Base-by-base conservation (phyloP, 2,329 filamentous ascomycete genomes). In the Scedosporium aurantiacum region DNA sequence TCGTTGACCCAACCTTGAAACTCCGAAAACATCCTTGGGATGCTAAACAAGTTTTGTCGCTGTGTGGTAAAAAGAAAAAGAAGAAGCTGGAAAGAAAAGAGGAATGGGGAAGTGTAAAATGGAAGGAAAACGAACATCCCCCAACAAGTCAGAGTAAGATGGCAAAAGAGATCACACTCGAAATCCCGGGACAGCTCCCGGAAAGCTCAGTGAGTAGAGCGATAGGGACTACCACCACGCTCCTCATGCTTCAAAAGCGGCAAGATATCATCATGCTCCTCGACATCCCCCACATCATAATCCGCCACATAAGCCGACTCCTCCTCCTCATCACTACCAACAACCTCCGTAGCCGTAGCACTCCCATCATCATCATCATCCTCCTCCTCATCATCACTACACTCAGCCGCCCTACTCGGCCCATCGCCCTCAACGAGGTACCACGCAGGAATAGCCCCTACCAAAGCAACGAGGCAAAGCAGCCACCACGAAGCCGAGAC, bases 401-500 rank as follows among this genome's bases (percentile, higher is more conserved):
- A 69, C 3, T 72, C 71, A 1, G 54, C 70, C 50, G 65, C 71
- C 60, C 60, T 70, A 37, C 65, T 72, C 71, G 72, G 90, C 77
- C 90, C 90, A 7, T 90, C 84, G 43, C 87, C 87, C 68, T 96
- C 84, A 14, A 86, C 80, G 1, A 95, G 81, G 75, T 85, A 88
- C 71, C 86, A 90, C 0, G 88, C 82, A 0, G 91, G 89, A 2
- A 96, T 72, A 0, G 84, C 84, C 18, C 89, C 88, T 1, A 91
- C 57, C 0, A 82, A 64, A 0, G 85, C 82, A 54, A 95, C 76
- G 0, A 75, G 67, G 0, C 84, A 80, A n/a, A 97, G 77, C 3
- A 88, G 78, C 85, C 89, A 96, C 82, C 90, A 97, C 0, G 92
- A 87, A 0, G 89, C 76, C 59, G 95, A 83, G 32, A 94, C 79